phyloP scores from a whole-genome alignment of 495 filamentous ascomycete genomes.

The Pseudevernia furfuracea region DNA sequence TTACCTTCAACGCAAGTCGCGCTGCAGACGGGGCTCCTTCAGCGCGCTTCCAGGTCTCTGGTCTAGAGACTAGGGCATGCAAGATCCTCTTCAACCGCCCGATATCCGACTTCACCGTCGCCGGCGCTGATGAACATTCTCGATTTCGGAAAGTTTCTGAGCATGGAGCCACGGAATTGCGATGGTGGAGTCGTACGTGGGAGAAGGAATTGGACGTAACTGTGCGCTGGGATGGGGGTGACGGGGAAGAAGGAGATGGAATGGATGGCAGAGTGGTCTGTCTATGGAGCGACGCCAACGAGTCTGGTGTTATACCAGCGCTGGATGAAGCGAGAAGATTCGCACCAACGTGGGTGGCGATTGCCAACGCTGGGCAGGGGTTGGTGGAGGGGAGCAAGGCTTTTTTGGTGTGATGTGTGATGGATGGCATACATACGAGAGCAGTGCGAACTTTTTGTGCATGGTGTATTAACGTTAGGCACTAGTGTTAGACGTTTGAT shows the following conservation, averaged over 20 bases:
- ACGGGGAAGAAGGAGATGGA: slow-evolving; percentile 31
- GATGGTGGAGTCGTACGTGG: slow-evolving; percentile 72
- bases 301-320: slow-evolving; percentile 65
- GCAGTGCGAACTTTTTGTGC: neutral
- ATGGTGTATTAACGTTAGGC: neutral
- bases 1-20: slow-evolving; percentile 54
- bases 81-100: slow-evolving; percentile 55
- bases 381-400: slow-evolving; percentile 66
- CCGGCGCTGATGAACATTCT: slow-evolving; percentile 45
- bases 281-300: slow-evolving; percentile 82
- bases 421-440: neutral
- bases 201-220: slow-evolving; percentile 66
- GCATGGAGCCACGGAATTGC: slow-evolving; percentile 47
- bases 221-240: slow-evolving; percentile 53
- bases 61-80: slow-evolving; percentile 63
- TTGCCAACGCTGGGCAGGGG: slow-evolving; percentile 68
- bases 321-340: slow-evolving; percentile 73
- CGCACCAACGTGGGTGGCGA: slow-evolving; percentile 68
- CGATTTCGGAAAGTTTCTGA: slow-evolving; percentile 51
- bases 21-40: slow-evolving; percentile 35
- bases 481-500: neutral
- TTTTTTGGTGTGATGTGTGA: slow-evolving; percentile 49
- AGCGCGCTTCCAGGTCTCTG: slow-evolving; percentile 53
- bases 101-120: slow-evolving; percentile 54
- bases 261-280: slow-evolving; percentile 68